A percentile compares a stretch with the other conserved stretches of the same genome.
phyloP scores from a whole-genome alignment of 805 yeast species.

The Ogataea degrootiae region DNA sequence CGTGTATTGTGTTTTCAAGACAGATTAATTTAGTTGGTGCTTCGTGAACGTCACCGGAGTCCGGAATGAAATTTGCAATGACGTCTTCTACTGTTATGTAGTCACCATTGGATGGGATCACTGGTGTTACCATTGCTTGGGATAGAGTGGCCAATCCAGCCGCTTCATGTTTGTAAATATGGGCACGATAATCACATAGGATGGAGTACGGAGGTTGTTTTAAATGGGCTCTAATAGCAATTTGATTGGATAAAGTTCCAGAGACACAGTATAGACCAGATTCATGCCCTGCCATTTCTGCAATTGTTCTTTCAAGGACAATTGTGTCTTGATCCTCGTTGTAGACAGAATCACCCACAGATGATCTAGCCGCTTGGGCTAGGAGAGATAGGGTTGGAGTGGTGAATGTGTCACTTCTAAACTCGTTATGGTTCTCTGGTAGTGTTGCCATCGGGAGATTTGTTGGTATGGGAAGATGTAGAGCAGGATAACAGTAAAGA shows the following conservation, averaged over 20 bases:
- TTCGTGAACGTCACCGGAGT: constrained; percentile 78
- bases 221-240: constrained; percentile 72
- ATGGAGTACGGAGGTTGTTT: constrained; percentile 82
- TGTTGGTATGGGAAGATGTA: no score
- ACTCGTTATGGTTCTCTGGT: constrained; percentile 37
- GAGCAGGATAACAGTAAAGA: no score
- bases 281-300: constrained; percentile 68
- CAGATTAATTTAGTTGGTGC: constrained; percentile 87
- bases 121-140: constrained; percentile 88
- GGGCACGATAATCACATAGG: constrained; percentile 82
- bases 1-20: constrained; percentile 85
- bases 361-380: constrained; percentile 48
- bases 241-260: constrained; percentile 88
- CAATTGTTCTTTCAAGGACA: constrained; percentile 58
- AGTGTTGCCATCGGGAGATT: background rate
- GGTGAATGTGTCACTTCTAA: constrained; percentile 84
- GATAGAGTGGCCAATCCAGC: constrained; percentile 88
- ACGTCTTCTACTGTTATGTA: constrained; percentile 81
- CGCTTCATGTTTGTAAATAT: constrained; percentile 79
- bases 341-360: constrained; percentile 87
- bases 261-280: constrained; percentile 81
- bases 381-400: constrained; percentile 77
- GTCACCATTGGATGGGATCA: constrained; percentile 68
- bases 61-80: constrained; percentile 51
- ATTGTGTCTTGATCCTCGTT: constrained; percentile 72